These are phyloP conservation scores for Aspergillus sp. DNA, from an alignment of 2,329 filamentous ascomycete species.

Conservation along the genomic window DNA sequence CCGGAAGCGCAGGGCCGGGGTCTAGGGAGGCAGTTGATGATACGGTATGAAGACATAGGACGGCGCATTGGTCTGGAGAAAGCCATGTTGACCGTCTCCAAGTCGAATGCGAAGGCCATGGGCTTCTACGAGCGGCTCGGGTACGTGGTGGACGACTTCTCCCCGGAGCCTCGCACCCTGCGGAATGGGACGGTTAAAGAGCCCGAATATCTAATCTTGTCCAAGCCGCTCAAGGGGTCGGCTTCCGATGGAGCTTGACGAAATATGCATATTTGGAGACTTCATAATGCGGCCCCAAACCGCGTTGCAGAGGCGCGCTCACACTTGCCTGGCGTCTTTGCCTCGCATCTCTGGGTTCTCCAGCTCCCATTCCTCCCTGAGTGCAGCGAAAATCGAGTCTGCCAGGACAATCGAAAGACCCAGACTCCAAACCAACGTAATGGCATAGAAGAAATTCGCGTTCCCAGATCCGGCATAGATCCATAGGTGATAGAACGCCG, in stretches of 20 bases:
- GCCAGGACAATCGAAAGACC: conserved; percentile 79
- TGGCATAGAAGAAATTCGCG: conserved; percentile 98
- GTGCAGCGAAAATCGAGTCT: conserved; percentile 76
- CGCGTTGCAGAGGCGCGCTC: no score
- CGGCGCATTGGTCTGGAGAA: conserved; percentile 41
- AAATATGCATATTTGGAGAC: background rate
- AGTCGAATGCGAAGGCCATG: conserved; percentile 39
- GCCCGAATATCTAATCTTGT: conserved; percentile 46
- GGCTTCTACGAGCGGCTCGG: conserved; percentile 44
- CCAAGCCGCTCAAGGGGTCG: conserved; percentile 30
- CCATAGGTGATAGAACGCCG: conserved; percentile 95
- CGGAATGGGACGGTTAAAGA: conserved; percentile 42
- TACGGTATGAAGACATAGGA: conserved; percentile 40
- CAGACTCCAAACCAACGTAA: conserved; percentile 95
- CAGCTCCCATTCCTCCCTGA: conserved; percentile 89
- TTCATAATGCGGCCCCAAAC: no score
- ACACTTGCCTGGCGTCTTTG: conserved; percentile 80
- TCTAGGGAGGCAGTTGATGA: conserved; percentile 44
- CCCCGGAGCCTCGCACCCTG: conserved; percentile 40
- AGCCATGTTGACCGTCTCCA: conserved; percentile 53
- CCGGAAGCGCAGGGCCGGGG: conserved; percentile 38
- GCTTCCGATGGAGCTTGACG: conserved; percentile 1
- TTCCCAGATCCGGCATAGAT: conserved; percentile 97
- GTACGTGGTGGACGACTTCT: conserved; percentile 44
- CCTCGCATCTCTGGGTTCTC: conserved; percentile 84